Percentiles rank a stretch among this genome's conserved stretches.
Evolutionary conservation across 352 stramenopile genomes (phyloP).

Genomic region (Phytophthora ohioensis): DNA sequence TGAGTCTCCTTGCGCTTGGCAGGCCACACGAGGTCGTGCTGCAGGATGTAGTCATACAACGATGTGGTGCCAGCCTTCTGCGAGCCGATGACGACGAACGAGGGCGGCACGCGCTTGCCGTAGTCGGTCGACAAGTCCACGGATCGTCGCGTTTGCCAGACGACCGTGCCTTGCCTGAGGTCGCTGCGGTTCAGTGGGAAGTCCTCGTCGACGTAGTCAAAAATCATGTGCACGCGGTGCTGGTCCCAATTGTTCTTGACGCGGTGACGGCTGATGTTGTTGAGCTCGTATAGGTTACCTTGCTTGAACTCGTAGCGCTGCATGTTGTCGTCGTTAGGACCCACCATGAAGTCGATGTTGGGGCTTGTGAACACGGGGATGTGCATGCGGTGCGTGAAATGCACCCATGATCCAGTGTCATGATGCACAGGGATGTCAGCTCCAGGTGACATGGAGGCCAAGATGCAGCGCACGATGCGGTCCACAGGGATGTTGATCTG

Average conservation of each 20-base stretch:
- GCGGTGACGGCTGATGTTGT: slow-evolving; percentile 98
- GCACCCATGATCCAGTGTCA: slow-evolving; percentile 98
- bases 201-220: slow-evolving; percentile 96
- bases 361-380: slow-evolving; percentile 94
- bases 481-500: slow-evolving; percentile 86
- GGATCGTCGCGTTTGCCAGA: slow-evolving; percentile 96
- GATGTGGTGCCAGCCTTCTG: slow-evolving; percentile 97
- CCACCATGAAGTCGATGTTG: slow-evolving; percentile 85
- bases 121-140: slow-evolving; percentile 93
- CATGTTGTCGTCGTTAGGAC: slow-evolving; percentile 86
- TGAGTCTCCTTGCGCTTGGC: slow-evolving; percentile 96
- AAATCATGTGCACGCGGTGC: slow-evolving; percentile 97
- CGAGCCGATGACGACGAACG: slow-evolving; percentile 96
- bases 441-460: slow-evolving; percentile 95
- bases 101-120: slow-evolving; percentile 81
- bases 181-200: slow-evolving; percentile 73
- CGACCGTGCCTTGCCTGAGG: slow-evolving; percentile 88
- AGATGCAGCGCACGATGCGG: slow-evolving; percentile 94
- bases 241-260: slow-evolving; percentile 94
- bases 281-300: slow-evolving; percentile 98
- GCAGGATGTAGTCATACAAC: slow-evolving; percentile 97
- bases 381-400: slow-evolving; percentile 96
- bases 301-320: slow-evolving; percentile 92
- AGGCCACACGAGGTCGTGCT: slow-evolving; percentile 95
- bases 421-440: slow-evolving; percentile 97